Base-by-base conservation (phyloP, 352 stramenopile species). In the Phytopythium aichiense region DNA sequence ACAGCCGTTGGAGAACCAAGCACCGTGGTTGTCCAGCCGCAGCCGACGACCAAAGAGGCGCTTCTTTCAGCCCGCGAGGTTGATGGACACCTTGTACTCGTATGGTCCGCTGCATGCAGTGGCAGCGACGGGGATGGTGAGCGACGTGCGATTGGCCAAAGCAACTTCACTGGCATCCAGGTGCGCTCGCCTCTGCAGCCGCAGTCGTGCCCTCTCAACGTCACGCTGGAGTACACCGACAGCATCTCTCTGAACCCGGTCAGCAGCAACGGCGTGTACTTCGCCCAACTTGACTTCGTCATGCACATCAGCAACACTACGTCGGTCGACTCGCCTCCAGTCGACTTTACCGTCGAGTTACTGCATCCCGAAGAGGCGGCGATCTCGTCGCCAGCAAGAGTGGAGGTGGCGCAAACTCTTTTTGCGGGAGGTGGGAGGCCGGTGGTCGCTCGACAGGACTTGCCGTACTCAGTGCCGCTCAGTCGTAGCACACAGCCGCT, bases 261-360 rank as follows among this genome's bases (percentile, higher is more conserved):
- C 30, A 66, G 30, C 13, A 62, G 61, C 15, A 65, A 49, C 53
- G 66, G 70, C 15, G 49, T 81, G 25, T 68, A 54, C 25, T 76
- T 91, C n/a, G 81, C 70, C 0, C 77, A 93, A 56, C 55, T 91
- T 15, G 76, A 92, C 40, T 76, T 95, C n/a, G 57, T 71, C 43
- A 84, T 95, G 81, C 84, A 79, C 31, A 67, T 95, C 20, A 84
- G 76, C 48, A 95, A 92, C 51, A 78, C 87, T 48, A 84, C 74
- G 9, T 51, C 71, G 0, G 60, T 67, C n/a, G 74, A 43, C 46
- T 88, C 85, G 9, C 37, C 65, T 16, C 72, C 85, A 5, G 76
- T 95, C 38, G 80, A 92, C 45, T 90, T 94, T 37, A 91, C 79
- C 5, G 45, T 95, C 9, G 86, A 95, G 60, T 76, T 92, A 71